Evolutionary conservation across 805 yeast species (phyloP), one percentile per base, ranked within the genome.

Genomic region (Teunomyces cretensis): DNA sequence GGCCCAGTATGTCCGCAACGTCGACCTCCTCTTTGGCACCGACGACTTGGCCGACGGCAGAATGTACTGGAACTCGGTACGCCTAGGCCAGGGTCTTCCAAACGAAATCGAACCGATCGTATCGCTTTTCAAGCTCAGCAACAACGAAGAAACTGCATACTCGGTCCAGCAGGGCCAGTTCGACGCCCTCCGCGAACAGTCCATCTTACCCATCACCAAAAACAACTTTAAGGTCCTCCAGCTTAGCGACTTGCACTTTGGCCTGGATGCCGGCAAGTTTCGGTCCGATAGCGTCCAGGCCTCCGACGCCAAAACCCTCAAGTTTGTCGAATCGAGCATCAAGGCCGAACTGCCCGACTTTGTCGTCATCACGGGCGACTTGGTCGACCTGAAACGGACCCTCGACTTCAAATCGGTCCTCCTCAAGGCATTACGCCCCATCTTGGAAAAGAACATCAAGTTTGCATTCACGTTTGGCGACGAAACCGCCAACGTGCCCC

Each of bases 311-410:
- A 53, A 53, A 35, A 68, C 75, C 1, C 47, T 65, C 33, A 48
- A 57, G 17, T 71, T 71, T 48, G 45, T 72, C 9, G 52, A 55
- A 15, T 33, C 51, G 4, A 49, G 68, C 2, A 48, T 69, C 14
- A 44, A 44, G 1, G 42, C 44, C 6, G 76, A 71, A 47, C 49
- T 44, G 3, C 67, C 72, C 9, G 64, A 69, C 43, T 53, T 64
- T 41, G 58, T 72, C 9, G 60, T 72, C n/a, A 59, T 72, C 43
- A 67, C 70, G 9, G 76, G 76, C 2, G 76, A 72, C 49, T 51
- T 69, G 45, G 54, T 70, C 38, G 74, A 72, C 44, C 45, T 57
- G 31, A 35, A 45, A 33, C 53, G 66, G 7, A 50, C 55, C 6
- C 36, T 47, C 6, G 68, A 66, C 42, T 61, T 55, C 45, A 65